Evolutionary conservation across 352 stramenopile genomes (phyloP).

Genomic region (Phytopythium oedochilum): DNA sequence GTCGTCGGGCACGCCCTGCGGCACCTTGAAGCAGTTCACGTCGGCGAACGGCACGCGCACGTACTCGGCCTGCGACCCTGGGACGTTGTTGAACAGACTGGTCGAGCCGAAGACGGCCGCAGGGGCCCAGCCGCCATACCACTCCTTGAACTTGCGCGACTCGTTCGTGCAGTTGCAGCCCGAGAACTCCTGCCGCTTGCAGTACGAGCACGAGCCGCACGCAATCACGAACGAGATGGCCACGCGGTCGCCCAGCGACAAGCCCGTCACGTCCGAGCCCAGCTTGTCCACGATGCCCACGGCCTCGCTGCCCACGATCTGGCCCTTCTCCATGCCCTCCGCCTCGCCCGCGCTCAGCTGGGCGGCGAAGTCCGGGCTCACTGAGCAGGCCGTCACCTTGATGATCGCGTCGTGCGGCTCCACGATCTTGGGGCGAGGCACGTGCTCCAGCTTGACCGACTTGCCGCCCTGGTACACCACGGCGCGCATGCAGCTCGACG

Average conservation of each 20-base stretch:
- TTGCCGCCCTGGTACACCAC: constrained; percentile 52
- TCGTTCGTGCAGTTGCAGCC: constrained; percentile 72
- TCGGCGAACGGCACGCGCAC: constrained; percentile 73
- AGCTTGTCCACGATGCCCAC: constrained; percentile 53
- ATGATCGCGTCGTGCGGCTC: constrained; percentile 50
- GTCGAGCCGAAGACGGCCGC: constrained; percentile 57
- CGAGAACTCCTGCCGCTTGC: constrained; percentile 49
- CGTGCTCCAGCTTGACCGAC: constrained; percentile 41
- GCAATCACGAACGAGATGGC: constrained; percentile 66
- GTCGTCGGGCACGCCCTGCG: constrained; percentile 43
- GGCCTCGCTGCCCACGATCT: constrained; percentile 69
- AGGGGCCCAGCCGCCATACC: constrained; percentile 56
- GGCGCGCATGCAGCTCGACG: constrained; percentile 51
- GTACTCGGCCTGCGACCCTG: constrained; percentile 68
- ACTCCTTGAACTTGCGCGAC: constrained; percentile 59
- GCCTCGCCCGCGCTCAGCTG: constrained; percentile 33
- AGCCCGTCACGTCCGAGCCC: constrained; percentile 37
- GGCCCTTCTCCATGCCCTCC: constrained; percentile 43
- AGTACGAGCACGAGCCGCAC: constrained; percentile 69
- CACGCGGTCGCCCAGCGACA: constrained; percentile 66
- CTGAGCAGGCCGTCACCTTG: constrained; percentile 57
- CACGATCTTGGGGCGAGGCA: constrained; percentile 54
- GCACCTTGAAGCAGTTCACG: constrained; percentile 63
- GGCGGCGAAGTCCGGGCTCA: constrained; percentile 48
- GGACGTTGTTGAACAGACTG: constrained; percentile 48